Conservation (phyloP, 768 basidiomycete genomes). For the Calocybe cyanea region DNA sequence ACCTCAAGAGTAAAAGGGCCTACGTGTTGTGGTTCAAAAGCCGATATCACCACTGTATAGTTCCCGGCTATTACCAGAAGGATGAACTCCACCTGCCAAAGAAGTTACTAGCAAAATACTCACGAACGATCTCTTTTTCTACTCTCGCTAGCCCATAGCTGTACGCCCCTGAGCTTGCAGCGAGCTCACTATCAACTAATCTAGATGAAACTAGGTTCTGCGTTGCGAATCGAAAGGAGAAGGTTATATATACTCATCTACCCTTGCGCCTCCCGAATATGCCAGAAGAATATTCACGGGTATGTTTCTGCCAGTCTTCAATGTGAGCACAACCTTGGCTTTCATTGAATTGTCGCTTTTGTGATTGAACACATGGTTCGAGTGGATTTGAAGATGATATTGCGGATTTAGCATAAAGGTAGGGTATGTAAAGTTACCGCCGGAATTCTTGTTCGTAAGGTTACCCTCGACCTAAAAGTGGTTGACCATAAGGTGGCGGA, state of each 20-base stretch:
- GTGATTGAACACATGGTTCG: constrained; percentile 21
- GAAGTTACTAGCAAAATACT: constrained; percentile 11
- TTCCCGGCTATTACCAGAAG: constrained; percentile 54
- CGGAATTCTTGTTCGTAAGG: constrained; percentile 69
- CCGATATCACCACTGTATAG: constrained; percentile 82
- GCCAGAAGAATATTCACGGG: constrained; percentile 72
- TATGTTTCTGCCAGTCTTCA: constrained; percentile 58
- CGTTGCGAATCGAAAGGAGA: not conserved
- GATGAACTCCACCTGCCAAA: not conserved
- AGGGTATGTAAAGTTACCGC: constrained; percentile 77
- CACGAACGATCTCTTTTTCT: constrained; percentile 52
- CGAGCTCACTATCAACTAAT: constrained; percentile 63
- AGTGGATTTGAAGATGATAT: constrained; percentile 63
- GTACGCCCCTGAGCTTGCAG: constrained; percentile 76
- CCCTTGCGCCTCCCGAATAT: constrained; percentile 72
- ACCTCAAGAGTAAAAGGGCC: constrained; percentile 65
- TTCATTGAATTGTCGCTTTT: constrained; percentile 24
- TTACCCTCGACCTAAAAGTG: constrained; percentile 49
- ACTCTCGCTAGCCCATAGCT: constrained; percentile 68
- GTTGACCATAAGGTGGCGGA: not conserved
- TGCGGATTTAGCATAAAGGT: constrained; percentile 92
- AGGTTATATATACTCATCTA: constrained; percentile 61
- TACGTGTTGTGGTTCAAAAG: constrained; percentile 70
- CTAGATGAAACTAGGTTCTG: constrained; percentile 24
- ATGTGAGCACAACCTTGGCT: constrained; percentile 37